Base-by-base conservation (phyloP, 768 basidiomycete species). In the Leccinum boreale region DNA sequence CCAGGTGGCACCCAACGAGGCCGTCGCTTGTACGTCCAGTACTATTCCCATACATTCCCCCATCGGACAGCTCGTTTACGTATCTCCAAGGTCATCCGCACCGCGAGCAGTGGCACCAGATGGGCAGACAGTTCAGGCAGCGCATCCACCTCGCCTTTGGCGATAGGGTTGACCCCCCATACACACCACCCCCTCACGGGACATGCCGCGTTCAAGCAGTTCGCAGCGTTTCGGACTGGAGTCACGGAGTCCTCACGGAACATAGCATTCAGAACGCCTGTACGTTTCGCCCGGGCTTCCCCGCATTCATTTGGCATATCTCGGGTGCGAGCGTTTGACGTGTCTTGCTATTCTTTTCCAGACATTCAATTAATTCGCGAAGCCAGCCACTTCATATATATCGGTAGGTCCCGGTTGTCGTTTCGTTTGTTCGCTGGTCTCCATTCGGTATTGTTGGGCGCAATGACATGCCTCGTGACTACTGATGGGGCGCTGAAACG, bases 201-300 rank as follows among this genome's bases (percentile, higher is more conserved):
- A 79, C 78, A 8, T 88, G 87, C 66, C 77, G 77, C 33, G 87
- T 93, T 17, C 93, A 98, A 76, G 92, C 82, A 15, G 81, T 92
- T 45, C 83, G 96, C 54, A 92, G 89, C 59, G 90, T 94, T 21
- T 85, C 81, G 2, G 96, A 98, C 73, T 99, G 96, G 96, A 90
- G 87, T 65, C 92, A 94, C 65, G 96, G 95, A 3, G 90, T 94
- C 35, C 77, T 95, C 62, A 88, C 84, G 4, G 96, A 98, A 72
- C 83, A 85, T 58, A 94, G 91, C 71, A 93, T 98, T 58, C 95
- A 97, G 74, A 89, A 93, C 64, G 95, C 96, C 49, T 94, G 91
- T 92, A 66, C 70, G 89, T 82, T 7, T 50, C 4, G 7, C 55
- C 11, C 19, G 35, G 23, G 46, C 58, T 45, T 57, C 21, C 21